phyloP scores from a whole-genome alignment of 768 basidiomycete genomes.

The Trametes elegans region DNA sequence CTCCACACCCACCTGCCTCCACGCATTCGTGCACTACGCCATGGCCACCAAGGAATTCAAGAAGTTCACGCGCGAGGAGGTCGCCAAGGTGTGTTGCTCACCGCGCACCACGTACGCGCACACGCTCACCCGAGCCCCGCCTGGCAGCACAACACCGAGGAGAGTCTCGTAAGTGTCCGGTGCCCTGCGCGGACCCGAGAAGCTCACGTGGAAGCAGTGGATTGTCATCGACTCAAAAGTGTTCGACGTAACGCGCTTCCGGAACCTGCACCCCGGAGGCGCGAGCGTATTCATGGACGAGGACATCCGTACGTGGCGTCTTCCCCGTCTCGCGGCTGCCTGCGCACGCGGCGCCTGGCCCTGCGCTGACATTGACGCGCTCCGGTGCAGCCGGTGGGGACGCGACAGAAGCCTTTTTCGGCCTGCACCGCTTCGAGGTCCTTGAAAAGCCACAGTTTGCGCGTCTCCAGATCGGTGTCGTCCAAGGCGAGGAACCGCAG shows the following conservation, averaged over 20 bases:
- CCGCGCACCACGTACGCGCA: neutral
- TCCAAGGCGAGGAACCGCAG: slow-evolving; percentile 57
- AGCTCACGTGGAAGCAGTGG: slow-evolving; percentile 47
- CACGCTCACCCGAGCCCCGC: neutral
- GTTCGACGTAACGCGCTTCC: slow-evolving; percentile 75
- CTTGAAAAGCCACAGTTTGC: slow-evolving; percentile 69
- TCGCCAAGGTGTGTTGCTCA: slow-evolving; percentile 50
- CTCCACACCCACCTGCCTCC: neutral
- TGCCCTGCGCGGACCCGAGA: neutral
- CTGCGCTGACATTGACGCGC: neutral
- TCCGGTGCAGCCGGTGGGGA: slow-evolving; percentile 61
- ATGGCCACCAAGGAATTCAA: slow-evolving; percentile 34
- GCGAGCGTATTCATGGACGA: slow-evolving; percentile 62
- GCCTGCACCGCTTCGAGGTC: slow-evolving; percentile 82
- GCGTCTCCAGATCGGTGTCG: slow-evolving; percentile 66
- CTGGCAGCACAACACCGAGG: slow-evolving; percentile 65
- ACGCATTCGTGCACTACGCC: neutral
- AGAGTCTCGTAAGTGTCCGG: slow-evolving; percentile 55
- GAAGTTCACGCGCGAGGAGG: slow-evolving; percentile 57
- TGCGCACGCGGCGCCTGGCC: neutral
- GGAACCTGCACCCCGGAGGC: slow-evolving; percentile 77
- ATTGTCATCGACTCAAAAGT: slow-evolving; percentile 76
- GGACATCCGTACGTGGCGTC: slow-evolving; percentile 63
- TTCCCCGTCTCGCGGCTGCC: neutral
- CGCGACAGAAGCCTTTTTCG: slow-evolving; percentile 81